Base-by-base conservation (phyloP, 257 asterid genomes). In the Solanum corneliomulleri region DNA sequence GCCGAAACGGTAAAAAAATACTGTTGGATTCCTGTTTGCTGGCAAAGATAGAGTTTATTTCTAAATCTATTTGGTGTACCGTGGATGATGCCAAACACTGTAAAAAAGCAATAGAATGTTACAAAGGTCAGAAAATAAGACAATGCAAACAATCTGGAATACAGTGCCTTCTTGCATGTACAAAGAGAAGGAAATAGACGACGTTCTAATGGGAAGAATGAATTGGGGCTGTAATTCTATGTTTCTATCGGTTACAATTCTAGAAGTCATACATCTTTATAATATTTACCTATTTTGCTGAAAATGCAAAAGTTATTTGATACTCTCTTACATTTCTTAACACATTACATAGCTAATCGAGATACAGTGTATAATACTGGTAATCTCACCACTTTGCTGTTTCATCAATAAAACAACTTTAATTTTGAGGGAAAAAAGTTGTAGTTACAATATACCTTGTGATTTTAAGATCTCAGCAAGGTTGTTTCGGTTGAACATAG, bases 401-500 rank as follows among this genome's bases (percentile, higher is more conserved):
- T 45, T 78, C 66, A 78, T 16, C 66, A 27, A 47, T 78, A 45
- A 78, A 78, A 45, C 29, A 78, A 44, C 84, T 27, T 45, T 9
- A 27, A 15, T 9, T 29, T 31, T 2, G 64, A 20, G 11, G 33
- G 16, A 18, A 66, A 39, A 23, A 47, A 52, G 23, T 41, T 41
- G 74, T 49, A 42, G n/a, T 33, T 39, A 13, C 5, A 47, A 45
- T 69, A 52, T 89, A 95, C 98, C 98, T 93, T 93, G 95, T 66
- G 94, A 88, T 89, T 95, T 95, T 85, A 95, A 93, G 87, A 95
- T 90, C 91, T 94, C 98, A 4, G 98, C 98, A 85, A 95, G 91
- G 89, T 72, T 90, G 87, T 89, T 92, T 87, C 64, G 83, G 86
- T 93, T 94, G 86, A 91, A 89, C 69, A 90, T 90, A 89, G 90